phyloP scores from a whole-genome alignment of 371 early-diverging fungal species.

The Mucor irregularis region DNA sequence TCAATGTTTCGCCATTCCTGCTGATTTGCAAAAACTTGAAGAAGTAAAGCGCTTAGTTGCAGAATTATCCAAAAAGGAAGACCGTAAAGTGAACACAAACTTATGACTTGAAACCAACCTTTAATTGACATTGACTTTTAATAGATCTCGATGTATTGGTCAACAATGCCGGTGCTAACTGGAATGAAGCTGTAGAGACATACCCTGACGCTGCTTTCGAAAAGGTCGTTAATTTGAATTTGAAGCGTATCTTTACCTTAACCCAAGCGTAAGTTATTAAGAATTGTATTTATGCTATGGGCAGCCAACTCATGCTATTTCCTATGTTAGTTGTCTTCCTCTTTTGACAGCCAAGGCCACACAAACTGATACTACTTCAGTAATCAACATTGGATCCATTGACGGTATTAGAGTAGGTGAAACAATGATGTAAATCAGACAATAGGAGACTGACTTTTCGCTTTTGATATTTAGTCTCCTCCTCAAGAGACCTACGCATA shows the following conservation, averaged over 20 bases:
- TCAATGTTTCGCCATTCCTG: constrained; percentile 69
- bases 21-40: constrained; percentile 68
- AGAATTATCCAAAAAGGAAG: constrained; percentile 61
- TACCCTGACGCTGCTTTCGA: constrained; percentile 70
- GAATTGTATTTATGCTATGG: too few relatives aligned
- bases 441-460: too few relatives aligned
- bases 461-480: constrained; percentile 47
- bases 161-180: constrained; percentile 83
- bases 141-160: constrained; percentile 78
- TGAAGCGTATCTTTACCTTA: constrained; percentile 78
- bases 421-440: too few relatives aligned
- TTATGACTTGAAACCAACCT: too few relatives aligned
- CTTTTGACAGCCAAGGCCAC: constrained; percentile 65
- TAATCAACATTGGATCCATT: constrained; percentile 72
- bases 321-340: constrained; percentile 69
- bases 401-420: constrained; percentile 65
- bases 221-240: constrained; percentile 82
- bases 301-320: not conserved
- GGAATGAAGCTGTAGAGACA: constrained; percentile 53
- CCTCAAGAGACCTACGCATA: constrained; percentile 69
- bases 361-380: constrained; percentile 35
- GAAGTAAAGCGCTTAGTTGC: constrained; percentile 60
- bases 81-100: constrained; percentile 47
- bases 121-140: not conserved
- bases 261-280: constrained; percentile 76